Percentiles rank a stretch among this genome's conserved stretches.
Conservation (phyloP, 495 filamentous ascomycete species). For the Niebla homalea region DNA sequence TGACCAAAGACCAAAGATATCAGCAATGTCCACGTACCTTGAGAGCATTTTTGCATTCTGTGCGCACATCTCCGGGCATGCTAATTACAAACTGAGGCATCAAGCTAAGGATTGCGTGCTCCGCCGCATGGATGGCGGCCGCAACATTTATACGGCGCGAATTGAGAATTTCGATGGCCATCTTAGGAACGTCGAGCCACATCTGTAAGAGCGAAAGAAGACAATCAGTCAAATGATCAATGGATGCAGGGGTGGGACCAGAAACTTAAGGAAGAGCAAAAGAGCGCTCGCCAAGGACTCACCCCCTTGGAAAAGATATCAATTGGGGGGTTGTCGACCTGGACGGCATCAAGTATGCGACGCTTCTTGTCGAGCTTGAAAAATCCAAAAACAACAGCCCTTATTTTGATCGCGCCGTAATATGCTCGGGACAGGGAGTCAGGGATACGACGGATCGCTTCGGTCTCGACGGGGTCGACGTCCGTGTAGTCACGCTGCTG, state of each 20-base stretch:
- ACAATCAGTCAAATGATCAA: background rate
- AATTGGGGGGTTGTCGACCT: constrained; percentile 87
- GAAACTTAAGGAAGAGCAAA: background rate
- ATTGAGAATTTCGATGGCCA: constrained; percentile 65
- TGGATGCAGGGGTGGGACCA: background rate
- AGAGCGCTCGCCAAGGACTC: background rate
- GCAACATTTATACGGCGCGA: constrained; percentile 64
- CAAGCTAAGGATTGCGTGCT: constrained; percentile 76
- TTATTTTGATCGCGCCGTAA: constrained; percentile 72
- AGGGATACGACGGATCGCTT: constrained; percentile 60
- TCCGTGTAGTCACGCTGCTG: constrained; percentile 90
- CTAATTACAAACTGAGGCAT: constrained; percentile 83
- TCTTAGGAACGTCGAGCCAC: constrained; percentile 86
- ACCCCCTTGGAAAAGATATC: constrained; percentile 58
- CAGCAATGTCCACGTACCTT: constrained; percentile 26
- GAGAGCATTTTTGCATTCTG: constrained; percentile 72
- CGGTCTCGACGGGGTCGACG: constrained; percentile 82
- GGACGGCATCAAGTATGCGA: constrained; percentile 79
- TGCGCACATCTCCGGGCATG: constrained; percentile 78
- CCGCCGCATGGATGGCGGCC: constrained; percentile 84
- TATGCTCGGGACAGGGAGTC: constrained; percentile 49
- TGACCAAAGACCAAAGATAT: background rate
- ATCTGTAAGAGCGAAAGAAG: constrained; percentile 27
- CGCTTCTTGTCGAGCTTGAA: constrained; percentile 81
- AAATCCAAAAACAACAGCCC: constrained; percentile 82